Evolutionary conservation across 345 rosid genomes (phyloP), one percentile per base, ranked within the genome.

Genomic region (Geranium rotundifolium): DNA sequence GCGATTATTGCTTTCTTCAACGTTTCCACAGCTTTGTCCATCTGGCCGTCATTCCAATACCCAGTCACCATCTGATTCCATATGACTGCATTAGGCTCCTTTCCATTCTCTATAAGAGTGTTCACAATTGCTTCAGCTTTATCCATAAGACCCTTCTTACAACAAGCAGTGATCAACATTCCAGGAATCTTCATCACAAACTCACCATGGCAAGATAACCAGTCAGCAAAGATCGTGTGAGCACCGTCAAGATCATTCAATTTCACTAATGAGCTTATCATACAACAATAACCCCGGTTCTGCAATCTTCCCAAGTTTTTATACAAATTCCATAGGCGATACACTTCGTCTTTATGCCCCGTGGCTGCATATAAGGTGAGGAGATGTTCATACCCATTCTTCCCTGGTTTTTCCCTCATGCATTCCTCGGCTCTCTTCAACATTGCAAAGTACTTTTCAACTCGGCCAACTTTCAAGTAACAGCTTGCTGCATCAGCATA

Each of bases 211-310:
- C 63, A 62, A 29, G 75, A 72, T 68, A 75, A 72, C 96, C 96
- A 89, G 65, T 86, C 91, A 60, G 63, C 69, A 41, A 73, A 78
- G 58, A 84, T 75, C 66, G 55, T 80, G 72, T 83, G 86, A 13
- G 81, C 87, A 57, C 80, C 80, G 19, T 63, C 79, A 7, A 82
- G 55, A 37, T 86, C 87, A 52, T 77, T 84, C 62, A 84, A 56
- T 71, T 78, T 85, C 62, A 79, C 57, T 60, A 83, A 77, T 17
- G 87, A 76, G 27, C 76, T 76, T 57, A 86, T 69, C 71, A 89
- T 77, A 8, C 78, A 56, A 1, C 75, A 15, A 65, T 84, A 83
- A 29, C 85, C 76, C 0, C 76, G 62, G 65, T 76, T 86, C 67
- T 68, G 61, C 41, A 74, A 61, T 57, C 68, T 73, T 5, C 75